Evolutionary conservation across 2,329 filamentous ascomycete genomes (phyloP), one percentile per base, ranked within the genome.

Genomic region (Colletotrichum sp.): DNA sequence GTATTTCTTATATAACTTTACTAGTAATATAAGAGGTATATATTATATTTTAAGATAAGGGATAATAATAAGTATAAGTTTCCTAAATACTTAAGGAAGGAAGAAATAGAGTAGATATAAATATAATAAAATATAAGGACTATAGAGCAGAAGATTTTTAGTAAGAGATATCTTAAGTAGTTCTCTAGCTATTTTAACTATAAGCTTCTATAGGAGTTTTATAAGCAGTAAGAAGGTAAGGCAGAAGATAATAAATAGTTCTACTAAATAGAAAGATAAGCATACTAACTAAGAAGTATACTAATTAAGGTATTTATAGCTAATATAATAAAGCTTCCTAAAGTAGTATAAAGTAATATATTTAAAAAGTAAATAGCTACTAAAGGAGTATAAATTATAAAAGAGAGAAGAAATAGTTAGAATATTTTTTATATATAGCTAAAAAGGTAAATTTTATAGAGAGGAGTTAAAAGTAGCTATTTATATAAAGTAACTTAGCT

Each of bases 1-100:
- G 28, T 3, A 28, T 28, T 28, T 28, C 7, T 28, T 1, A 3
- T 0, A 1, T 1, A 28, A 7, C 28, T 28, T 28, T 3, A 28
- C 7, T 28, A 28, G 28, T 3, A 7, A 28, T 7, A 28, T 28
- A 28, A 7, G 26, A 28, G 26, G 26, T 28, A 28, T 7, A 2
- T 2, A 28, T 28, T 28, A 28, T 28, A 7, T 28, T 28, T 28
- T 7, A 28, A 2, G 5, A 2, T 7, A 28, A 28, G 5, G 2
- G 26, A 28, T 28, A 28, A 28, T 28, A 28, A 28, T 7, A 26
- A 2, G 26, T 26, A 26, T 28, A 28, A 48, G 18, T 48, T 48
- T 21, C 7, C 7, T 4, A 7, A 3, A 1, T 48, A 2, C 43
- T 6, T 10, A 8, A 16, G 5, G 2, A 48, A 21, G 6, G 6